A percentile compares a stretch with the other conserved stretches of the same genome.
Evolutionary conservation across 257 asterid species (phyloP).

Genomic region (Jasminum sambac): DNA sequence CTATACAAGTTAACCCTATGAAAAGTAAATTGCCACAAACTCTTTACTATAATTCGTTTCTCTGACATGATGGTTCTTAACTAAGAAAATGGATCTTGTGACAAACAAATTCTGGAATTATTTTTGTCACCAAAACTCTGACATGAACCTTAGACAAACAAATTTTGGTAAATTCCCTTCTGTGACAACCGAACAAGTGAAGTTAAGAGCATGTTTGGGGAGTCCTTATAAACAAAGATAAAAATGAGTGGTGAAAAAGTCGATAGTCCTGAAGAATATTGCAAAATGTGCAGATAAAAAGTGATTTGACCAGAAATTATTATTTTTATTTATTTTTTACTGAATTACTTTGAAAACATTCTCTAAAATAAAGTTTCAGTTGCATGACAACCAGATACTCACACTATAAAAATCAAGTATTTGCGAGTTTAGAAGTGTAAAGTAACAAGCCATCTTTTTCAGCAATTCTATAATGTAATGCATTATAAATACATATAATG

Average conservation of each 20-base stretch:
- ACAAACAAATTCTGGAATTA: constrained; percentile 5
- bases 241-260: no score
- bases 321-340: no score
- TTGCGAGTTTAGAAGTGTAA: background rate
- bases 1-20: constrained; percentile 1
- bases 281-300: no score
- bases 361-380: constrained; percentile 1
- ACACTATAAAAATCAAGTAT: background rate
- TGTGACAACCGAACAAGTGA: background rate
- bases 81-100: constrained; percentile 6
- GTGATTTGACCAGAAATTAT: no score
- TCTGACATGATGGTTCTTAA: constrained; percentile 9
- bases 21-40: background rate
- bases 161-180: background rate
- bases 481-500: background rate
- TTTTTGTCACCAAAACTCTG: background rate
- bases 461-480: constrained; percentile 5
- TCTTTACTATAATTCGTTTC: constrained; percentile 3
- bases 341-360: no score
- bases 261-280: no score
- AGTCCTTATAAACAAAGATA: no score
- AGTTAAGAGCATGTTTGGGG: background rate
- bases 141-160: background rate
- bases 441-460: background rate
- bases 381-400: constrained; percentile 17